Conservation (phyloP, 108 stramenopile species). For the Aurantiochytrium sp. region DNA sequence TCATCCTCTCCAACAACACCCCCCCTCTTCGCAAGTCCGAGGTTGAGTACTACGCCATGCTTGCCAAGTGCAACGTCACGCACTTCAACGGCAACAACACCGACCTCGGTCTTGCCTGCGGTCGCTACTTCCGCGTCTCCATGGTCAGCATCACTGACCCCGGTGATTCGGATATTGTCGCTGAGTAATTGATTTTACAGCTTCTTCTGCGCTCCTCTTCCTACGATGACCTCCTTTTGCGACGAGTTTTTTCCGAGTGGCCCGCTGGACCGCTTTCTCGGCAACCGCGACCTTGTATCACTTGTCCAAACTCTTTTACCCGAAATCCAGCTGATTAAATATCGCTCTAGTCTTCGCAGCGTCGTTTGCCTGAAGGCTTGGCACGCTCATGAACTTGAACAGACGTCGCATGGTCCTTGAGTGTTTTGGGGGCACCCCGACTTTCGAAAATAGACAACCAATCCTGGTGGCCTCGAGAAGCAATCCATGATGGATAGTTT, state of each 20-base stretch:
- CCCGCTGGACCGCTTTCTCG: too few species aligned
- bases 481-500: too few species aligned
- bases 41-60: constrained; percentile 97
- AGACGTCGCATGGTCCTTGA: too few species aligned
- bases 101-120: constrained; percentile 93
- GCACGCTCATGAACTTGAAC: neutral
- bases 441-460: too few species aligned
- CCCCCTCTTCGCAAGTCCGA: constrained; percentile 94
- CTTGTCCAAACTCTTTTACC: too few species aligned
- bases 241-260: too few species aligned
- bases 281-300: too few species aligned
- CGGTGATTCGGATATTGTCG: constrained; percentile 71
- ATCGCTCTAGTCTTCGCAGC: too few species aligned
- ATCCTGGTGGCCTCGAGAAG: too few species aligned
- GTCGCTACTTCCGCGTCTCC: constrained; percentile 92
- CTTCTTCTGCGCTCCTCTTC: neutral
- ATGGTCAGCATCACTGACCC: constrained; percentile 76
- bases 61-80: constrained; percentile 86
- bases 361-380: neutral
- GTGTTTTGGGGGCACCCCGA: neutral
- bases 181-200: neutral
- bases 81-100: constrained; percentile 94
- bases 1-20: constrained; percentile 91
- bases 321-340: too few species aligned
- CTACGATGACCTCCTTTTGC: too few species aligned